Conservation (phyloP, 352 stramenopile genomes). For the Lagenidium giganteum region DNA sequence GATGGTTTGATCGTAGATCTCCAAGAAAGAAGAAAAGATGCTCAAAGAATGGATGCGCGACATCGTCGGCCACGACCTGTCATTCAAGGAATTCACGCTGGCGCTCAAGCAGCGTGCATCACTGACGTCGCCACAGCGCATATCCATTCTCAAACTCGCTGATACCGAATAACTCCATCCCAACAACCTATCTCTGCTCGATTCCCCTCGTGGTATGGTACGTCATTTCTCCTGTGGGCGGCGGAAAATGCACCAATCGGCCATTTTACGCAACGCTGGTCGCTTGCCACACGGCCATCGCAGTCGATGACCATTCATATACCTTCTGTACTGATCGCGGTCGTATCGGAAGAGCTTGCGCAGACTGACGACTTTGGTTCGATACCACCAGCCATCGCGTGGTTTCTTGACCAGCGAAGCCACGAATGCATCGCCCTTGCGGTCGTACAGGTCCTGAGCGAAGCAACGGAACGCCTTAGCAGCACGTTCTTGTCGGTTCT, state of each 20-base stretch:
- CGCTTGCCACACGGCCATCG: no score
- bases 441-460: slow-evolving; percentile 21
- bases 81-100: slow-evolving; percentile 53
- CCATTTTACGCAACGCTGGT: no score
- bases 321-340: no score
- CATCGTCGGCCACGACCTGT: slow-evolving; percentile 38
- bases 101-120: slow-evolving; percentile 51
- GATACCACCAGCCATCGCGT: slow-evolving; percentile 18
- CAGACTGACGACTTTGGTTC: no score
- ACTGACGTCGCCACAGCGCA: slow-evolving; percentile 33
- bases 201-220: no score
- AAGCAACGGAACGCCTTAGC: slow-evolving; percentile 24
- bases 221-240: no score
- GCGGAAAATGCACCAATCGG: no score
- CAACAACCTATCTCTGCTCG: no score
- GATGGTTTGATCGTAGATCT: slow-evolving; percentile 17
- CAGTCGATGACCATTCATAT: no score
- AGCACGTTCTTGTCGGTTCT: slow-evolving; percentile 24
- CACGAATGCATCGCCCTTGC: slow-evolving; percentile 5
- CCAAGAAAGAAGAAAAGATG: slow-evolving; percentile 31
- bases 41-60: slow-evolving; percentile 45
- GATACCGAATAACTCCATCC: slow-evolving; percentile 3
- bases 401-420: not conserved
- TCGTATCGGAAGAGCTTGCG: no score
- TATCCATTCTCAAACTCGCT: slow-evolving; percentile 30